Base-by-base conservation (phyloP, 2,329 filamentous ascomycete genomes). In the Parastagonospora avenae region DNA sequence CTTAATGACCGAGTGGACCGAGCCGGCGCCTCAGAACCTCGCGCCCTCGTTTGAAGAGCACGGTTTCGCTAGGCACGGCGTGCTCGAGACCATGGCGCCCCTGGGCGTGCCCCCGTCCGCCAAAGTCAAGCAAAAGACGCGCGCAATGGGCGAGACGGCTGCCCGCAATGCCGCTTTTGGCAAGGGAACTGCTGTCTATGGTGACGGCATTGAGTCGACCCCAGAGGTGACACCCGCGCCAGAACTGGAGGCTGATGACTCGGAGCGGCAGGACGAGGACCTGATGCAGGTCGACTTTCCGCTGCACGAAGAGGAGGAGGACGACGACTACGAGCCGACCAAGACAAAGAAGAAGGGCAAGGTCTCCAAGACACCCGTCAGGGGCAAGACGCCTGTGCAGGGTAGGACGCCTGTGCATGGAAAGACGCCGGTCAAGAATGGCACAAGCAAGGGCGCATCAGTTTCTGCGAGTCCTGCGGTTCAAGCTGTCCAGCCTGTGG, bases 21-120 rank as follows among this genome's bases (percentile, higher is more conserved):
- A 88, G 72, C 85, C 85, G 42, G 72, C 79, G 32, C 65, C 82
- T 40, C 79, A 81, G 50, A 68, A 73, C 41, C 79, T 80, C 40
- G 77, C 77, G 40, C 80, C 92, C 9, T 93, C 89, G 70, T 96
- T 88, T 69, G 85, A 90, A 77, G 91, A 96, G 61, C 79, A 83
- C 70, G 89, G 89, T 38, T 82, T 94, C 61, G 79, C 88, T 64
- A 82, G 88, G 42, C 85, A 86, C 71, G 90, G 90, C 57, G 89
- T 95, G 14, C 79, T 95, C 51, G 87, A 90, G 73, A 87, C 87
- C 64, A 96, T 96, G 92, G 87, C 86, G 46, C 87, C 92, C 24
- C 77, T 96, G 48, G 92, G 92, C 35, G 82, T 86, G 47, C 80
- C 86, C 61, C 92, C 92, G 10, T 81, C 80, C 16, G 75, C 81